Evolutionary conservation across 768 basidiomycete species (phyloP), one percentile per base, ranked within the genome.

Genomic region (Hydnomerulius pinastri): DNA sequence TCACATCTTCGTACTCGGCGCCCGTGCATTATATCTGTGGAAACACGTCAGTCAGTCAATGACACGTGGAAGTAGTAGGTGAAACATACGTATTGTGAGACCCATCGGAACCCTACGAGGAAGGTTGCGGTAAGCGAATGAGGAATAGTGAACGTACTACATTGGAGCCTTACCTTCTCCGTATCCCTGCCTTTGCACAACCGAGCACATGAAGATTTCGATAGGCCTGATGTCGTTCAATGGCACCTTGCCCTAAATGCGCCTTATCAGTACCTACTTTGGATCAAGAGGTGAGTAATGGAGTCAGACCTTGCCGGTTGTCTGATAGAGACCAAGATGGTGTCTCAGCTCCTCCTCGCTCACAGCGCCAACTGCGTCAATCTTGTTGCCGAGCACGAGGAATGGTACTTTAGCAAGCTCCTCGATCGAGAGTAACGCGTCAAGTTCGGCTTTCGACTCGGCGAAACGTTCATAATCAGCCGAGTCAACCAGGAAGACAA

Each of bases 191-290:
- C 96, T 82, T 81, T 96, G 93, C 48, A 99, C 97, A 49, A 99
- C 97, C 12, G 97, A 98, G 77, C 95, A 98, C 97, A 99, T 99
- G 85, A 98, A 99, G 60, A 98, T 81, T 68, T 99, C 97, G 70
- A 99, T 98, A 15, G 97, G 97, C 53, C 97, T 85, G 60, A 98
- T 98, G 70, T 98, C 96, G 60, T 78, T 90, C 65, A 99, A 82
- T 53, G 94, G 96, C 32, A 97, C 91, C 71, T 98, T 98, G 68
- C 97, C 97, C 95, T 97, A 59, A 28, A 21, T 8, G 25, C 18
- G 17, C 24, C 23, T 27, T 42, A 33, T 66, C 41, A 62, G 29
- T 32, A 37, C 25, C 43, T 36, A 13, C 17, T 12, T 18, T 25
- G 17, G 2, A 27, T 15, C 20, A 18, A 15, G 3, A 54, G 8